Evolutionary conservation across 2,329 filamentous ascomycete species (phyloP), one percentile per base, ranked within the genome.

Genomic region (Rhynchosporium secalis): DNA sequence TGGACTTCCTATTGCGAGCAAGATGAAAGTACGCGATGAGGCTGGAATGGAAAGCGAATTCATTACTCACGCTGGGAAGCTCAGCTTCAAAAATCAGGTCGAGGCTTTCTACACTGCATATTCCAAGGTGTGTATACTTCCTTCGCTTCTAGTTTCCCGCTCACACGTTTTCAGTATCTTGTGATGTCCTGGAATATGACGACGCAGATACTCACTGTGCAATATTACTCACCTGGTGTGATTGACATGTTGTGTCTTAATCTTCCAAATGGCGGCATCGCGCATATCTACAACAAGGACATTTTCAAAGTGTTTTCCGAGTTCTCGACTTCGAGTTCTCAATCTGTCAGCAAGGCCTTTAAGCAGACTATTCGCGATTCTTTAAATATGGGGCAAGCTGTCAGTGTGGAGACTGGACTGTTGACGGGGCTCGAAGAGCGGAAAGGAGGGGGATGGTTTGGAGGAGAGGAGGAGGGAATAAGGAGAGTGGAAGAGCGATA

Each of bases 221-320:
- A 77, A 7, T 81, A 78, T 70, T 79, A 78, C 67, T 83, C 81
- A 0, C 74, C 76, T 6, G 76, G 78, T 10, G 77, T 82, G 54
- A 74, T 80, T 0, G 78, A 81, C 10, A 72, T 82, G 10, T 75
- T 86, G 1, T 78, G 78, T 12, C 73, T 82, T 2, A 73, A 73
- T 15, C 69, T 74, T 13, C 68, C 69, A 8, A 70, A 71, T 40
- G 71, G 74, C 12, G 71, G 72, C 2, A 67, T 71, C 3, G 73
- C 75, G 1, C 72, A 75, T 1, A 74, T 81, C 15, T 70, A 77
- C 54, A 77, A 80, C 52, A 78, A 76, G 65, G 82, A 86, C 63
- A 76, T 85, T 12, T 86, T 86, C 69, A 76, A 79, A 46, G 78
- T 85, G n/a, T 76, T 86, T 4, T 73, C 76, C 4, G 77, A 81